These are phyloP conservation scores for Porcisia hertigi DNA, from an alignment of 208 protist genomes.

Conservation along the genomic window DNA sequence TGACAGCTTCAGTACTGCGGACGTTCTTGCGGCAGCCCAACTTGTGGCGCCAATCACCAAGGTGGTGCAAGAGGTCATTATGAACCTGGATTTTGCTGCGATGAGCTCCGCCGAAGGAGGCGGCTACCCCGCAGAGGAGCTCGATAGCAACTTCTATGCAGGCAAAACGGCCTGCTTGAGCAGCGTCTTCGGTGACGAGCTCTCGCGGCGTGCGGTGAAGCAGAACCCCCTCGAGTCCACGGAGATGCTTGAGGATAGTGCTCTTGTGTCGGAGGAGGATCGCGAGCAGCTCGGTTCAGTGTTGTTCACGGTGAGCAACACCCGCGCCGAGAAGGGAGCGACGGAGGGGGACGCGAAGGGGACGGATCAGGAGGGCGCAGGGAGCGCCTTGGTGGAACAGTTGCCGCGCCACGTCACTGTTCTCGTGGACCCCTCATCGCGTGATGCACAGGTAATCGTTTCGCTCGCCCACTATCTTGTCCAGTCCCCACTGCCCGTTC, in stretches of 20 bases:
- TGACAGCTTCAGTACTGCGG: constrained; percentile 35
- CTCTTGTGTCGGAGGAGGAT: constrained; percentile 7
- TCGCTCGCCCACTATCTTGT: constrained; percentile 77
- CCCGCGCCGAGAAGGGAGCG: neutral
- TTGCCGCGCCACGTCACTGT: constrained; percentile 47
- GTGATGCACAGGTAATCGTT: constrained; percentile 79
- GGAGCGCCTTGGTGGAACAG: constrained; percentile 1
- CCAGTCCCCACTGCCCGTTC: constrained; percentile 37
- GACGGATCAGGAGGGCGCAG: neutral
- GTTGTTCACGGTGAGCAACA: constrained; percentile 19
- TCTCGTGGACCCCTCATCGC: constrained; percentile 91
- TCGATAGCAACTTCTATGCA: constrained; percentile 45
- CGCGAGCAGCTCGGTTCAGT: constrained; percentile 11
- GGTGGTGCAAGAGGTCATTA: constrained; percentile 24
- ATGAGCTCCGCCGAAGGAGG: constrained; percentile 17
- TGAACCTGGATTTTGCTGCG: constrained; percentile 40
- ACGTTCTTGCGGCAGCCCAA: constrained; percentile 32
- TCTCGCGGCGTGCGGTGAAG: neutral
- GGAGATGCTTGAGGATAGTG: constrained; percentile 11
- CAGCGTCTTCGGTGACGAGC: constrained; percentile 17
- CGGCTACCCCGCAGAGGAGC: constrained; percentile 29
- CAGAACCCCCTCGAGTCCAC: neutral
- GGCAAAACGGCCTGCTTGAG: constrained; percentile 42
- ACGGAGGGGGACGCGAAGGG: neutral
- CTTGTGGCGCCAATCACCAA: constrained; percentile 27